Base-by-base conservation (phyloP, 179 eudicot genomes). In the Sideroxylon spinosum region DNA sequence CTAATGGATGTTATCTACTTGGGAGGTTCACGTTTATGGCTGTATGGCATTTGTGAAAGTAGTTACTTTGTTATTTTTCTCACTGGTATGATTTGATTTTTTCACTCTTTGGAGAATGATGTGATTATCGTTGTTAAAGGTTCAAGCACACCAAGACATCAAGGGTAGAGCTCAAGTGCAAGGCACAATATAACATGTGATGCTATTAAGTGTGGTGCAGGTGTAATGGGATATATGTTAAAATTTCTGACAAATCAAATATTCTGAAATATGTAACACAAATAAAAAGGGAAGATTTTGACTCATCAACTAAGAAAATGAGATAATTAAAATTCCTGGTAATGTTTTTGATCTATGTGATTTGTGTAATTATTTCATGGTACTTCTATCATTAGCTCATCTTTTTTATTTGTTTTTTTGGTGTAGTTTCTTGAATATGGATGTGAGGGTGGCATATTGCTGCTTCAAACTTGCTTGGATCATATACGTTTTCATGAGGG, bases 381-480 rank as follows among this genome's bases (percentile, higher is more conserved):
- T 66, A 52, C 29, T 71, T 44, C 61, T 50, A 23, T 44, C 61
- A 71, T 71, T 23, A 26, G 16, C 63, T 72, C 76, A 72, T 55
- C 9, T 32, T 26, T 32, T 56, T 26, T 20, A 20, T 22, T 70
- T 73, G 22, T 12, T 56, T 29, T 9, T 44, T 53, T 74, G 74
- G 59, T 28, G 63, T 68, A 79, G 85, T 79, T 68, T 76, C 76
- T 73, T 48, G 89, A 84, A 64, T 79, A 68, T 81, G 93, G 91
- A 48, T 52, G 75, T 32, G 87, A 88, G 60, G 90, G 78, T 77
- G 77, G 91, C 85, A 80, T 86, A 81, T 25, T 86, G 81, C 82
- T 86, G 73, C 87, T 91, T 72, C 84, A 76, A 75, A 80, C 83
- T 78, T 91, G 89, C 87, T 87, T 89, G 80, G 89, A 89, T 28